Base-by-base conservation (phyloP, 371 early-diverging fungal species). In the Rhizopus delemar region DNA sequence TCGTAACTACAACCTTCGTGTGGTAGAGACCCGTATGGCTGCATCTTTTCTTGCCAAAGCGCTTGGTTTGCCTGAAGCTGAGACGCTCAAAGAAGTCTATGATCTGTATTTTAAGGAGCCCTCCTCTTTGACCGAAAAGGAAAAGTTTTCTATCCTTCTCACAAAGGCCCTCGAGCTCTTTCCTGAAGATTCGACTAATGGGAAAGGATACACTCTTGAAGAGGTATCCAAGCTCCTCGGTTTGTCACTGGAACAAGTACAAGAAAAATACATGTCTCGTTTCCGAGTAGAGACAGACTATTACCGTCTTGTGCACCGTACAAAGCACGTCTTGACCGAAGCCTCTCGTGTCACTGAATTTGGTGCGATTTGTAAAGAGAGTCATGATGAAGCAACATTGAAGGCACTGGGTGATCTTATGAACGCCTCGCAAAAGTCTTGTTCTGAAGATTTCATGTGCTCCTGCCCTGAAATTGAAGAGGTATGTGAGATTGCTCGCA, bases 21-120 rank as follows among this genome's bases (percentile, higher is more conserved):
- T 96, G 0, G 93, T 94, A n/a, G 97, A 97, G 72, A 93, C 93
- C 12, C 87, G 90, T 43, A 77, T 93, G 33, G 93, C 87, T 15
- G 89, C 92, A n/a, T 74, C 85, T 28, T 77, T 89, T 53, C 74
- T 93, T 48, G 84, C 90, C 55, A 66, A 74, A 41, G 64, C 71
- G 4, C 75, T 92, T 28, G 77, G 77, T 0, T 69, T 85, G 33
- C 54, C 64, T 8, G 29, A 61, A 41, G 66, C 61, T 3, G 77
- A 81, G 53, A 78, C 83, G 3, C 78, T 85, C 62, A 89, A 88
- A 71, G 82, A 86, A 56, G 88, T 90, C 6, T 77, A 85, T 67
- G 86, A 87, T 65, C 75, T 76, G 13, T 83, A 83, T 59, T 85
- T 79, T 64, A 66, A 75, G 31, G 67, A 59, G 9, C 51, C 75